Base-by-base conservation (phyloP, 768 basidiomycete genomes). In the Termitomyces sp. region DNA sequence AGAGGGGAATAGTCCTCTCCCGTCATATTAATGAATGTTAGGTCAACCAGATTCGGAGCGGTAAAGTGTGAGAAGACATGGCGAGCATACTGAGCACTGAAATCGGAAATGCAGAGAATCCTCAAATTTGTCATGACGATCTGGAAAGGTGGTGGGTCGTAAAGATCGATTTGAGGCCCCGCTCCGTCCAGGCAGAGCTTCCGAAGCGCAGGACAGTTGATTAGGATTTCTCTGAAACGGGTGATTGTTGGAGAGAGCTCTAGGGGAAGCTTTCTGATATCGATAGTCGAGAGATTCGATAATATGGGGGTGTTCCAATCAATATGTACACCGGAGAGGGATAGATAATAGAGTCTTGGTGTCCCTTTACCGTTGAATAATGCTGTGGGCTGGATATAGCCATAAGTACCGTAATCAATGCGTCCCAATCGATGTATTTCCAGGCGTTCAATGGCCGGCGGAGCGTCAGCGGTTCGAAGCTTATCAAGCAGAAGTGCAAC, bases 151-250 rank as follows among this genome's bases (percentile, higher is more conserved):
- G 54, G 64, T 8, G 52, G 51, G 24, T 69, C 68, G 36, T 67
- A 67, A 53, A 69, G 63, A 53, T 69, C 60, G 65, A 68, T 77
- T 57, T 68, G 70, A 22, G 89, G 87, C 6, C 88, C 87, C 32
- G 86, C 87, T 54, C 84, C 84, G 67, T 89, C 85, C 39, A 91
- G 67, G 18, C 82, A 76, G 46, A 92, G 76, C 57, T 84, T 86
- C 55, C 70, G 70, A 28, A 92, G 69, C 7, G 71, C 72, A 15
- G 84, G 83, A 59, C 79, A 87, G 50, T 67, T 73, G 11, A 57
- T 57, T 12, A 90, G 78, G 24, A 91, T 76, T 33, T 79, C 72
- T 40, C 82, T 80, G 70, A 90, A 89, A 24, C 78, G 78, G 9
- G 61, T 42, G 16, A 85, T 70, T 39, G 74, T 74, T 5, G 88